Evolutionary conservation across 1,284 basidiomycete species (phyloP).

Genomic region (Ustilago bromivora): DNA sequence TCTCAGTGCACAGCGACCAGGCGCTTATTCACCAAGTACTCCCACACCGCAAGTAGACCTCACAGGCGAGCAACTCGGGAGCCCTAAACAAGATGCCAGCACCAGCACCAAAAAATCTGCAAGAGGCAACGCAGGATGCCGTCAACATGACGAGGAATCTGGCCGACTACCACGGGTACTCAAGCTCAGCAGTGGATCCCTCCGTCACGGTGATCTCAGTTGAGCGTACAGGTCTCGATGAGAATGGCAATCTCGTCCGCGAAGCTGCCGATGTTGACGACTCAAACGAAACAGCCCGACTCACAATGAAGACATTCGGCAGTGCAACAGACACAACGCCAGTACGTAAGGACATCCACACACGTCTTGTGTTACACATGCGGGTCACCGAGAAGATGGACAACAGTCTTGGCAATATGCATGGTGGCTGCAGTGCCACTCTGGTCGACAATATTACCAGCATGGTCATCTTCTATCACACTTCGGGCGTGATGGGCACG

Average conservation of each 20-base stretch:
- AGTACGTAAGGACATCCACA: slow-evolving; percentile 46
- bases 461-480: slow-evolving; percentile 51
- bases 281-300: slow-evolving; percentile 18
- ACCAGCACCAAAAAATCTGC: slow-evolving; percentile 31
- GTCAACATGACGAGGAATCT: slow-evolving; percentile 40
- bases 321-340: slow-evolving; percentile 16
- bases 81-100: slow-evolving; percentile 29
- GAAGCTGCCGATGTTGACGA: slow-evolving; percentile 44
- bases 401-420: slow-evolving; percentile 59
- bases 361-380: slow-evolving; percentile 51
- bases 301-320: slow-evolving; percentile 33
- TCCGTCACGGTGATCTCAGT: slow-evolving; percentile 31
- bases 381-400: slow-evolving; percentile 54
- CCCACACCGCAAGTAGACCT: no score
- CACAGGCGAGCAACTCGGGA: background rate
- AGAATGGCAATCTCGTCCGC: slow-evolving; percentile 28
- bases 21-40: no score
- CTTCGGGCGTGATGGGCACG: slow-evolving; percentile 39
- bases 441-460: slow-evolving; percentile 58
- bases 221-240: slow-evolving; percentile 41
- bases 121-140: slow-evolving; percentile 49
- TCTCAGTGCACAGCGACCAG: background rate
- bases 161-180: slow-evolving; percentile 29
- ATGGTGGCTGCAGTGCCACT: slow-evolving; percentile 58
- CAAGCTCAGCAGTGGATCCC: slow-evolving; percentile 36